Evolutionary conservation across 495 filamentous ascomycete species (phyloP).

Genomic region (Cryomyces minteri): DNA sequence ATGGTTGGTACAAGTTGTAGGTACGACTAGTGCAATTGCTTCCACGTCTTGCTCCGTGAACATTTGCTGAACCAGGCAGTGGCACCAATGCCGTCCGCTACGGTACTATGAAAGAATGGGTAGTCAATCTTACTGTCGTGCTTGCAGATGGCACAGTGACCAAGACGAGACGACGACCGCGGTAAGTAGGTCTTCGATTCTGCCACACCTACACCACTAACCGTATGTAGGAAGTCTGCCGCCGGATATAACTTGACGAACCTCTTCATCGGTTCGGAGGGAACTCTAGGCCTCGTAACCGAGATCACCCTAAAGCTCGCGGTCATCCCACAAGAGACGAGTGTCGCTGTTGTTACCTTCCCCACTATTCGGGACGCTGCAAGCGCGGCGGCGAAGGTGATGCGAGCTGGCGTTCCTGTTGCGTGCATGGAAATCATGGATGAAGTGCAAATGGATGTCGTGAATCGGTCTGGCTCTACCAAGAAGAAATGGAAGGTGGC

Average conservation of each 20-base stretch:
- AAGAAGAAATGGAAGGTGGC: constrained; percentile 52
- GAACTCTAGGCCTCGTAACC: constrained; percentile 60
- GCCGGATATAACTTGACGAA: constrained; percentile 68
- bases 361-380: constrained; percentile 56
- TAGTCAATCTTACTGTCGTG: constrained; percentile 63
- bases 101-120: constrained; percentile 79
- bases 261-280: constrained; percentile 61
- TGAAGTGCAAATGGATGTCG: constrained; percentile 62
- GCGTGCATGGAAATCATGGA: constrained; percentile 75
- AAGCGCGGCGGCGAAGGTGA: constrained; percentile 45
- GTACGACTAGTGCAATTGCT: constrained; percentile 1
- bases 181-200: constrained; percentile 7
- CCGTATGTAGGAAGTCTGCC: constrained; percentile 36
- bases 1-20: constrained; percentile 69
- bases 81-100: constrained; percentile 70
- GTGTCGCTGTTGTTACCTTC: constrained; percentile 62
- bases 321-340: constrained; percentile 50
- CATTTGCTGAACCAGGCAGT: not conserved
- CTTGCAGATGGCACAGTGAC: constrained; percentile 62
- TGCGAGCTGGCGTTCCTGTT: constrained; percentile 54
- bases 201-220: not conserved
- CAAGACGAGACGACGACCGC: constrained; percentile 54
- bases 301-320: constrained; percentile 61
- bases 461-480: constrained; percentile 54
- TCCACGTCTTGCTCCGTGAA: not conserved